phyloP scores from a whole-genome alignment of 2,329 filamentous ascomycete genomes.

The Hypoxylon sp. region DNA sequence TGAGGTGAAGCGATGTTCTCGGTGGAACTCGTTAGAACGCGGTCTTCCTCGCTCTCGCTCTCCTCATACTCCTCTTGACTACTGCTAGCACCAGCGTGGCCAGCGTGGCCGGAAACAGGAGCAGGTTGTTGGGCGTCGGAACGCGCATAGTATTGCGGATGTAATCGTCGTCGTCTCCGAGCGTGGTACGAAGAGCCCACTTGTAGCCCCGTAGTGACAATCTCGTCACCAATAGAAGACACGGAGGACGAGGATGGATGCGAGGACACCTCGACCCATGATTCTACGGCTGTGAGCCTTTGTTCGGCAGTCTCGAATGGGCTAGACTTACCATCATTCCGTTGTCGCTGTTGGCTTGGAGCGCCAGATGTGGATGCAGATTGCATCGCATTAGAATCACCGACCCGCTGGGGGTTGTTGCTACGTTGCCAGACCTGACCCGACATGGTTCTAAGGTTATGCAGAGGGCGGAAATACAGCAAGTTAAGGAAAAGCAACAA shows the following conservation, averaged over 20 bases:
- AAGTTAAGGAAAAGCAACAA: conserved; percentile 6
- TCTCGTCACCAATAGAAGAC: conserved; percentile 87
- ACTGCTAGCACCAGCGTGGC: conserved; percentile 66
- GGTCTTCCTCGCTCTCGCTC: conserved; percentile 90
- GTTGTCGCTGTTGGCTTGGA: conserved; percentile 44
- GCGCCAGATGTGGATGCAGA: conserved; percentile 38
- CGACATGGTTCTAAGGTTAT: conserved; percentile 43
- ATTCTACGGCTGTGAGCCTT: conserved; percentile 71
- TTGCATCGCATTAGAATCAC: conserved; percentile 40
- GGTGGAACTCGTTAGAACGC: conserved; percentile 69
- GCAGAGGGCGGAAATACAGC: conserved; percentile 18
- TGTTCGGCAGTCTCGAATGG: conserved; percentile 21
- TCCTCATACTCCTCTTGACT: conserved; percentile 97
- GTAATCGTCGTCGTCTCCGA: conserved; percentile 67
- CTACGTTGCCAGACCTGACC: conserved; percentile 46
- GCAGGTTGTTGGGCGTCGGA: conserved; percentile 52
- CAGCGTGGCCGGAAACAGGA: conserved; percentile 57
- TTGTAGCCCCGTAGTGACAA: conserved; percentile 87
- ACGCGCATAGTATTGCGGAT: conserved; percentile 50
- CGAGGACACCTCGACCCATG: conserved; percentile 95
- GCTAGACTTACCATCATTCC: conserved; percentile 49
- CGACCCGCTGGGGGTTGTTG: conserved; percentile 41
- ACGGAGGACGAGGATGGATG: conserved; percentile 94
- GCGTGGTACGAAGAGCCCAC: conserved; percentile 76
- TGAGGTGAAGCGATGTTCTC: conserved; percentile 61